Evolutionary conservation across 495 filamentous ascomycete species (phyloP).

Genomic region (Recurvomyces mirabilis): DNA sequence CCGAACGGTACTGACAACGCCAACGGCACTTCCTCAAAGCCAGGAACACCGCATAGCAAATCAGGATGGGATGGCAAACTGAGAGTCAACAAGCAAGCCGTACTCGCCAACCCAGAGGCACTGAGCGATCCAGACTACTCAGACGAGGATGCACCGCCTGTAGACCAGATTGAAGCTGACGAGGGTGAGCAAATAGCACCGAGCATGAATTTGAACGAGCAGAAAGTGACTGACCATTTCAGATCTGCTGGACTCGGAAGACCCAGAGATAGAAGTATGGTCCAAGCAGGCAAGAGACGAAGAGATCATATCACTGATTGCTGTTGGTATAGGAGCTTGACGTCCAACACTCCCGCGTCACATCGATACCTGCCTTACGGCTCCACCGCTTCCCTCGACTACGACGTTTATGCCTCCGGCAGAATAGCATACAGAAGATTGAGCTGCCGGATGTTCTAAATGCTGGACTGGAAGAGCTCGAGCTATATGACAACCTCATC

Average conservation of each 20-base stretch:
- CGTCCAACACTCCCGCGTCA: slow-evolving; percentile 72
- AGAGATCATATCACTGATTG: neutral
- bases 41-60: slow-evolving; percentile 17
- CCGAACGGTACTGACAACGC: neutral
- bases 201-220: neutral
- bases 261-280: slow-evolving; percentile 47
- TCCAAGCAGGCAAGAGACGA: neutral
- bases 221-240: slow-evolving; percentile 4
- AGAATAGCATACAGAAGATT: slow-evolving; percentile 78
- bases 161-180: slow-evolving; percentile 68
- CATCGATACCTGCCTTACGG: slow-evolving; percentile 62
- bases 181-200: slow-evolving; percentile 49
- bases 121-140: slow-evolving; percentile 75
- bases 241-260: slow-evolving; percentile 60
- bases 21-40: neutral
- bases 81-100: slow-evolving; percentile 54
- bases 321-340: slow-evolving; percentile 59
- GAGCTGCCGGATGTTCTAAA: slow-evolving; percentile 55
- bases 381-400: slow-evolving; percentile 68
- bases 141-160: slow-evolving; percentile 65
- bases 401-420: slow-evolving; percentile 81
- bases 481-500: slow-evolving; percentile 97
- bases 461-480: slow-evolving; percentile 63
- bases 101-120: slow-evolving; percentile 61
- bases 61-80: slow-evolving; percentile 87